Evolutionary conservation across 1,139 yeast species (phyloP).

Genomic region (Yamadazyma blattariae): DNA sequence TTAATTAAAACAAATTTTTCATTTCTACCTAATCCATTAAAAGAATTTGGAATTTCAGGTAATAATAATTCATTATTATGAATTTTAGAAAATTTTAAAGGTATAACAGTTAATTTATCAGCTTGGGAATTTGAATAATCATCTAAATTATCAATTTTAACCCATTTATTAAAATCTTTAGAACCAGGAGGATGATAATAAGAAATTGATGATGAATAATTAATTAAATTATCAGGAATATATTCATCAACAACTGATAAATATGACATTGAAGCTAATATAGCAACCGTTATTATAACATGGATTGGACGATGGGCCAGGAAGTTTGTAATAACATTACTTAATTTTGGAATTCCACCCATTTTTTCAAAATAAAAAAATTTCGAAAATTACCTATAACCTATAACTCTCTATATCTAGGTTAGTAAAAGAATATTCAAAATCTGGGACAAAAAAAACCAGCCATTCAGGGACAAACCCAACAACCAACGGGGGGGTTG

Average conservation of each 20-base stretch:
- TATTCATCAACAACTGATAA: constrained; percentile 80
- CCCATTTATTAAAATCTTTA: constrained; percentile 44
- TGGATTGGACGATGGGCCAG: constrained; percentile 90
- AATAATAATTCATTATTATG: constrained; percentile 25
- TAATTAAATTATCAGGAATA: constrained; percentile 39
- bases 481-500: no score
- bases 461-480: no score
- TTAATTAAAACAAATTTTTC: constrained; percentile 45
- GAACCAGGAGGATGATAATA: constrained; percentile 48
- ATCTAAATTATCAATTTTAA: constrained; percentile 27
- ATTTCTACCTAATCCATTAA: constrained; percentile 27
- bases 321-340: constrained; percentile 33
- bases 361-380: background rate
- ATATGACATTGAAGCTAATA: constrained; percentile 80
- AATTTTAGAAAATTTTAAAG: constrained; percentile 51
- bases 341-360: constrained; percentile 1
- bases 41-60: constrained; percentile 33
- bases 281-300: constrained; percentile 68
- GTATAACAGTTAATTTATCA: constrained; percentile 48
- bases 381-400: no score
- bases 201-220: constrained; percentile 14
- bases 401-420: no score
- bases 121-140: constrained; percentile 39
- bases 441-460: no score
- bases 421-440: no score